A percentile compares a stretch with the other conserved stretches of the same genome.
phyloP scores from a whole-genome alignment of 306 rosid species.

The Calophaca sinica region DNA sequence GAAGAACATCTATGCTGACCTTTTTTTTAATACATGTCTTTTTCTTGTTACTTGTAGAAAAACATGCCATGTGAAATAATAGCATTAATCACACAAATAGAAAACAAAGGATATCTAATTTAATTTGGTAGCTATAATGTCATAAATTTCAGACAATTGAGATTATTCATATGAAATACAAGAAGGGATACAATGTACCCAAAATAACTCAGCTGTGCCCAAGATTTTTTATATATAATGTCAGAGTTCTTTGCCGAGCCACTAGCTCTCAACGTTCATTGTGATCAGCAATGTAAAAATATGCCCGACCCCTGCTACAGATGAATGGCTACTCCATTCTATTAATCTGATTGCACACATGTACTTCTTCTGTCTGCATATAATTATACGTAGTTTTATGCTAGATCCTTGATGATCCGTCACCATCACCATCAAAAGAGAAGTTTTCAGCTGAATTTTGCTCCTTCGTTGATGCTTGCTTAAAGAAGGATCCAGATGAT shows the following conservation, averaged over 20 bases:
- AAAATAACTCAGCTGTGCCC: no score
- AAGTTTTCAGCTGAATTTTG: constrained; percentile 88
- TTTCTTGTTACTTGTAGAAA: constrained; percentile 5
- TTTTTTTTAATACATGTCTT: background rate
- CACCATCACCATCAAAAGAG: constrained; percentile 87
- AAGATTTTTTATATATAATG: background rate
- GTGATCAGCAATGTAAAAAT: constrained; percentile 21
- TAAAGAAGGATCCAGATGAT: constrained; percentile 83
- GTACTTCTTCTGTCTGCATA: constrained; percentile 20
- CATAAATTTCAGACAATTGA: constrained; percentile 20
- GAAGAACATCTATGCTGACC: constrained; percentile 30
- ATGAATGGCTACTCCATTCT: constrained; percentile 23
- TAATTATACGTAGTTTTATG: constrained; percentile 43
- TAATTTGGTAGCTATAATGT: constrained; percentile 28
- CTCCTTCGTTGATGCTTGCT: constrained; percentile 89
- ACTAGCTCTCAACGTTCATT: constrained; percentile 9
- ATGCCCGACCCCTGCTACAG: background rate
- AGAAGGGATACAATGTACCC: background rate
- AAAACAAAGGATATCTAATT: constrained; percentile 25
- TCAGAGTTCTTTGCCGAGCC: constrained; percentile 11
- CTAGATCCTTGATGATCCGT: constrained; percentile 95
- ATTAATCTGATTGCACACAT: constrained; percentile 7
- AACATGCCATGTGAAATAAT: constrained; percentile 23
- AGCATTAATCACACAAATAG: constrained; percentile 17
- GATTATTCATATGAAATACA: background rate